phyloP scores from a whole-genome alignment of 805 yeast species.

The Ogataea nitratoaversa region DNA sequence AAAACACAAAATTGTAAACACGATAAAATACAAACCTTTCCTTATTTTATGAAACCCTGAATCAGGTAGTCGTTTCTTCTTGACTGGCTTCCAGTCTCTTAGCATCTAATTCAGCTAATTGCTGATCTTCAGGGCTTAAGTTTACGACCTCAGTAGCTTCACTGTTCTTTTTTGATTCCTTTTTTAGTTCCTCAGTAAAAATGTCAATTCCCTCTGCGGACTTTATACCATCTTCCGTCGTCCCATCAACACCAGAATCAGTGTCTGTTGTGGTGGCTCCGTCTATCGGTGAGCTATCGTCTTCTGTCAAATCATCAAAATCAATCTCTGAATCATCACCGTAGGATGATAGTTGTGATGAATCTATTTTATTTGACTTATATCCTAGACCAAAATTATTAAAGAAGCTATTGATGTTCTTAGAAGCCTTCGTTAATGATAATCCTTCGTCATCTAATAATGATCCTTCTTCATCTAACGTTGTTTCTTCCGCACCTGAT shows the following conservation, averaged over 20 bases:
- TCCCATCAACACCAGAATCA: slow-evolving; percentile 1
- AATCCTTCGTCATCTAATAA: slow-evolving; percentile 6
- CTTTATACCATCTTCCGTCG: not conserved
- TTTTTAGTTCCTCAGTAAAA: slow-evolving; percentile 1
- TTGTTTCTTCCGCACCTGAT: no score
- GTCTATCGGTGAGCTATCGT: not conserved
- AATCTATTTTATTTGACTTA: slow-evolving; percentile 8
- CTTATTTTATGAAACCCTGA: no score
- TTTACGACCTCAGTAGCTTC: slow-evolving; percentile 1
- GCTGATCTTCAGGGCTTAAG: no score
- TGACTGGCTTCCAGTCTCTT: no score
- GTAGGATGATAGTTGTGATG: slow-evolving; percentile 13
- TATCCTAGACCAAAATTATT: slow-evolving; percentile 16
- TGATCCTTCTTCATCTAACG: no score
- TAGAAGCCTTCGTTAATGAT: slow-evolving; percentile 8
- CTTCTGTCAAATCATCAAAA: slow-evolving; percentile 6
- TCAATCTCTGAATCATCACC: slow-evolving; percentile 19
- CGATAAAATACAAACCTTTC: no score
- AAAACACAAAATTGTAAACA: no score
- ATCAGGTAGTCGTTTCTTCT: no score
- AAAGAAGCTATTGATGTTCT: slow-evolving; percentile 15
- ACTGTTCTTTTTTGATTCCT: not conserved
- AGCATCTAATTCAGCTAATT: no score
- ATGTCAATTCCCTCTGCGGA: slow-evolving; percentile 1
- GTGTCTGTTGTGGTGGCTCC: slow-evolving; percentile 1